These are phyloP conservation scores for Microcyclosporella mali DNA, from an alignment of 2,329 filamentous ascomycete genomes.

Conservation along the genomic window DNA sequence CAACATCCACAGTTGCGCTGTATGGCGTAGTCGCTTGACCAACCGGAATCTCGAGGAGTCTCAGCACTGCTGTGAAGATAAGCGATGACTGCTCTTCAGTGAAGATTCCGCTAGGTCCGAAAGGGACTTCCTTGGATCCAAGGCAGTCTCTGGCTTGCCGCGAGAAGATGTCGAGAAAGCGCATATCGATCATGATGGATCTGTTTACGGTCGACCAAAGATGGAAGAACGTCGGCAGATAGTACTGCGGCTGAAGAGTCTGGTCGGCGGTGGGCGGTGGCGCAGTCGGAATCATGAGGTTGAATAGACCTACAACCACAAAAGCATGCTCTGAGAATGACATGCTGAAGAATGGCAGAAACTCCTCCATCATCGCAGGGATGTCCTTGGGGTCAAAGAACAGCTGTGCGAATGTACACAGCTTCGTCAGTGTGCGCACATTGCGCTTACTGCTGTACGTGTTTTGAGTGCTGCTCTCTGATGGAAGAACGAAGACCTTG, in stretches of 20 bases:
- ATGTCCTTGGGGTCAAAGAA: constrained; percentile 90
- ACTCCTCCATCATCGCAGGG: constrained; percentile 57
- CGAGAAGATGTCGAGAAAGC: constrained; percentile 85
- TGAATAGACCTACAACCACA: constrained; percentile 82
- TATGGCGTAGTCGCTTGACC: constrained; percentile 94
- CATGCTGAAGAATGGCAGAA: constrained; percentile 68
- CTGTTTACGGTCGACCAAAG: constrained; percentile 90
- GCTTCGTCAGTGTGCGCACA: constrained; percentile 71
- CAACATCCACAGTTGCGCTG: constrained; percentile 69
- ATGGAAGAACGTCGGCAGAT: constrained; percentile 91
- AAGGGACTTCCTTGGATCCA: constrained; percentile 66
- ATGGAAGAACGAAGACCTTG: constrained; percentile 81
- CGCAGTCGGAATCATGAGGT: constrained; percentile 78
- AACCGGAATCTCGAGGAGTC: constrained; percentile 90
- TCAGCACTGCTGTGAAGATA: constrained; percentile 84
- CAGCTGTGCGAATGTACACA: constrained; percentile 81
- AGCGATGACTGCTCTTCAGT: constrained; percentile 85
- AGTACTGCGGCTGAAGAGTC: constrained; percentile 79
- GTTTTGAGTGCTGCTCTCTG: constrained; percentile 65
- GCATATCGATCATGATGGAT: constrained; percentile 78
- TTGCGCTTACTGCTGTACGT: constrained; percentile 52
- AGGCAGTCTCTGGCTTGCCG: constrained; percentile 80
- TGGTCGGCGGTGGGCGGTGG: constrained; percentile 64
- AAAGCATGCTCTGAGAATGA: constrained; percentile 89
- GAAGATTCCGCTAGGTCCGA: constrained; percentile 83